A percentile compares a stretch with the other conserved stretches of the same genome.
phyloP scores from a whole-genome alignment of 1,284 basidiomycete species.

The Prillingera fragicola region DNA sequence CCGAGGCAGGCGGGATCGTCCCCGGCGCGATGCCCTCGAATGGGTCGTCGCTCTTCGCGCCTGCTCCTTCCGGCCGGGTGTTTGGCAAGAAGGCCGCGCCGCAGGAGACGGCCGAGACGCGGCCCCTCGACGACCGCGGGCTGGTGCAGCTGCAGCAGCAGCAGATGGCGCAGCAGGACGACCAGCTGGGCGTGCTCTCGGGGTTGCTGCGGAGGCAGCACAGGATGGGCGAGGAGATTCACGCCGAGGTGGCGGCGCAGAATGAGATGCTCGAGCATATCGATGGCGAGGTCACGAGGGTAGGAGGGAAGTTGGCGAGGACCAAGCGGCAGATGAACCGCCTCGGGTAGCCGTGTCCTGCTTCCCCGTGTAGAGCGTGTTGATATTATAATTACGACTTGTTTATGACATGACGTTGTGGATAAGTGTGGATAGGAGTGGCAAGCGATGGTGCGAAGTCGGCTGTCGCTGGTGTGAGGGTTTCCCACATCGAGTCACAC shows the following conservation, averaged over 20 bases:
- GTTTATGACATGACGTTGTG: too few relatives aligned
- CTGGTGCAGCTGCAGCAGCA: conserved; percentile 71
- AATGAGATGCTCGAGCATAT: conserved; percentile 80
- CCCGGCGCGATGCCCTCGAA: conserved; percentile 1
- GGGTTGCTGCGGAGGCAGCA: conserved; percentile 79
- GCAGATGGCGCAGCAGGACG: conserved; percentile 78
- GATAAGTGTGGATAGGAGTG: too few relatives aligned
- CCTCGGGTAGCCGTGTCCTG: conserved; percentile 26
- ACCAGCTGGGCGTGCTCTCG: conserved; percentile 69
- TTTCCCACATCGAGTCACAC: too few relatives aligned
- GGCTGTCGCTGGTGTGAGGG: too few relatives aligned
- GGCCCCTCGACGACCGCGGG: conserved; percentile 77
- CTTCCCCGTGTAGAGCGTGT: too few relatives aligned
- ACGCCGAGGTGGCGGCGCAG: conserved; percentile 74
- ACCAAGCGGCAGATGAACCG: conserved; percentile 76
- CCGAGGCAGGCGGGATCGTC: background rate
- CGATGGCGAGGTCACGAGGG: conserved; percentile 65
- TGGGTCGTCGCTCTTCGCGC: conserved; percentile 21
- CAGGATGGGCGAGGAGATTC: conserved; percentile 81
- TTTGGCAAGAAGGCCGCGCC: conserved; percentile 61
- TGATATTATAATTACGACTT: too few relatives aligned
- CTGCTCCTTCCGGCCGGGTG: conserved; percentile 54
- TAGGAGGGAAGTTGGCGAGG: conserved; percentile 67
- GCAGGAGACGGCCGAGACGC: conserved; percentile 76
- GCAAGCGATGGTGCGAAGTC: too few relatives aligned